Base-by-base conservation (phyloP, 805 yeast genomes). In the Aciculoconidium aculeatum region DNA sequence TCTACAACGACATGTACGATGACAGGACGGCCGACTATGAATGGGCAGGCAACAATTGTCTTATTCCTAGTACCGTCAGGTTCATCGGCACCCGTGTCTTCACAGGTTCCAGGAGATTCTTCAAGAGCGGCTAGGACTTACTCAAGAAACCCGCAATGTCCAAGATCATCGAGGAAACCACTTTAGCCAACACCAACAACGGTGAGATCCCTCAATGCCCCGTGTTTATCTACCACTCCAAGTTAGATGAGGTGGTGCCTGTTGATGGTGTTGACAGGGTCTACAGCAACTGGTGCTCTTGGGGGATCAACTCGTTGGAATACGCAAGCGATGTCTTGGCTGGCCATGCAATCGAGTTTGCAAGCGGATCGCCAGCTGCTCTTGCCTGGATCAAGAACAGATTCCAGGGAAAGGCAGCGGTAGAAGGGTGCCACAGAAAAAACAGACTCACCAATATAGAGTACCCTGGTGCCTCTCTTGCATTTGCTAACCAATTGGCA, bases 391-490 rank as follows among this genome's bases (percentile, higher is more conserved):
- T 51, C 7, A 27, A 37, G 23, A 35, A 35, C 7, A 36, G 41
- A 15, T 40, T 44, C 8, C 25, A 35, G 3, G 47, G 49, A 11
- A 32, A 13, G 5, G 24, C 31, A 3, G 31, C 45, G 3, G 34
- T 43, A 8, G n/a, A 26, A 2, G 51, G 54, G 3, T 50, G 53
- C 27, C 21, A 27, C 11, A 39, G 29, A 19, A 30, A 25, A 71
- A 79, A 55, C 59, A 37, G 78, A 65, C 37, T 52, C 53, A 8
- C 58, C 44, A 49, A 57, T 58, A 23, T 81, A 65, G 33, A 75
- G 58, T 45, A 48, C 58, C 41, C 52, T 62, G 33, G 58, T 64
- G 29, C 72, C 14, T 12, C 24, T 24, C 17, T 7, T 9, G n/a
- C 15, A 4, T 16, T 23, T 15, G 17, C 21, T 3, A 11, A 15